phyloP scores from a whole-genome alignment of 768 basidiomycete species.

The Infundibulicybe gibba region DNA sequence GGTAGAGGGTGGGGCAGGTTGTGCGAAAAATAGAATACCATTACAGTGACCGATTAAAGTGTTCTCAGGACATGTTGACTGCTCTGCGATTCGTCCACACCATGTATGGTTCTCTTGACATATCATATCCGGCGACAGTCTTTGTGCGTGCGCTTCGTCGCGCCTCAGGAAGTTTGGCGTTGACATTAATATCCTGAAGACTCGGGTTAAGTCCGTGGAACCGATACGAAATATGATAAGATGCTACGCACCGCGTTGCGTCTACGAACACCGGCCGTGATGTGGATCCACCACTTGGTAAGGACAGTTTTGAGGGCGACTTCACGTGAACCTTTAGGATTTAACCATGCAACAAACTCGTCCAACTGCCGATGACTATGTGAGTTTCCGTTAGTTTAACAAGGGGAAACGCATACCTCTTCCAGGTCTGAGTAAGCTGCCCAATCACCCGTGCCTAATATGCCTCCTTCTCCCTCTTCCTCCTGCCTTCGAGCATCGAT shows the following conservation, averaged over 20 bases:
- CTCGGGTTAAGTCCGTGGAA: constrained; percentile 11
- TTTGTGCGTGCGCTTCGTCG: constrained; percentile 75
- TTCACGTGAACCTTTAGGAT: constrained; percentile 89
- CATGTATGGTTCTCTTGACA: constrained; percentile 83
- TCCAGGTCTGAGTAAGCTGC: constrained; percentile 85
- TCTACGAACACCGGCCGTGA: constrained; percentile 74
- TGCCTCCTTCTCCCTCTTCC: constrained; percentile 79
- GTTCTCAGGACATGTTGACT: constrained; percentile 35
- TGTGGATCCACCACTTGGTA: constrained; percentile 81
- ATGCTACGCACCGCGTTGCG: constrained; percentile 62
- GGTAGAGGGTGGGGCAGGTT: no score
- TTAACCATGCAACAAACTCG: constrained; percentile 84
- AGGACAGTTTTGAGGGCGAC: constrained; percentile 72
- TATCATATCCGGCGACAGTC: constrained; percentile 52
- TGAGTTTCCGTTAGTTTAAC: constrained; percentile 1
- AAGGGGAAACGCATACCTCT: constrained; percentile 50
- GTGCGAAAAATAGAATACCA: no score
- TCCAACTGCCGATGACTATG: constrained; percentile 55
- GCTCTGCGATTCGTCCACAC: constrained; percentile 83
- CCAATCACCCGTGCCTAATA: constrained; percentile 81
- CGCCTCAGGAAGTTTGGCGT: constrained; percentile 72
- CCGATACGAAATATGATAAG: neutral
- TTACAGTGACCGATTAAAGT: no score
- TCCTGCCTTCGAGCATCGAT: constrained; percentile 59
- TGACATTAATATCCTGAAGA: constrained; percentile 63